A percentile compares a stretch with the other conserved stretches of the same genome.
These are phyloP conservation scores for Xylaria longipes DNA, from an alignment of 495 filamentous ascomycete species.

Conservation along the genomic window DNA sequence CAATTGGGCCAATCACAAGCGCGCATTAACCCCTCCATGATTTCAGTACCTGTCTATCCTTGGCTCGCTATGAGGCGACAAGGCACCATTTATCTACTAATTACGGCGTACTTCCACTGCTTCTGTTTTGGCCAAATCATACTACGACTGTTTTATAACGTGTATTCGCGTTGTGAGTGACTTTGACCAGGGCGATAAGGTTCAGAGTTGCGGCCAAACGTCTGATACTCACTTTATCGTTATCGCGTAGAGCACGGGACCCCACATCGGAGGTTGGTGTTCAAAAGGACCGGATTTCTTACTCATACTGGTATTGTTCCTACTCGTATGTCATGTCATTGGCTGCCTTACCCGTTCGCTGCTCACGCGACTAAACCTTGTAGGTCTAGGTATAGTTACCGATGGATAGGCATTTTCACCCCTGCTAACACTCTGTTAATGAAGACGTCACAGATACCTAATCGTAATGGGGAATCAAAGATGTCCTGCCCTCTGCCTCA, in stretches of 20 bases:
- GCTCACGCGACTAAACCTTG: slow-evolving; percentile 6
- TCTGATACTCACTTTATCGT: not conserved
- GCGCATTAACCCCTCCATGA: slow-evolving; percentile 1
- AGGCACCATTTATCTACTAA: not conserved
- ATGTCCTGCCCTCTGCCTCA: not conserved
- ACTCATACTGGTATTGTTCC: no score
- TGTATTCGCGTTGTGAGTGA: not conserved
- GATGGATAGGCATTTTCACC: not conserved
- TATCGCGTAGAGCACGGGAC: not conserved
- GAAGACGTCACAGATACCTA: slow-evolving; percentile 14
- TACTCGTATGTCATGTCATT: not conserved
- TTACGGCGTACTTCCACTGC: not conserved
- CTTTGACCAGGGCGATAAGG: not conserved
- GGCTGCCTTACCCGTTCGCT: slow-evolving; percentile 9
- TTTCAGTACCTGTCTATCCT: not conserved
- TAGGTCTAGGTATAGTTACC: not conserved
- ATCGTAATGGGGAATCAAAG: not conserved
- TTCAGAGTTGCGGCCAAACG: not conserved
- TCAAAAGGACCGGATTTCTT: not conserved
- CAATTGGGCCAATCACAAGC: slow-evolving; percentile 16
- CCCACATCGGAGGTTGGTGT: slow-evolving; percentile 2
- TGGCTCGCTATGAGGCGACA: not conserved
- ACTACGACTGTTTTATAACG: not conserved
- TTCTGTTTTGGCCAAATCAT: not conserved
- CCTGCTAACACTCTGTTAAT: not conserved